Conservation (phyloP, 2,329 filamentous ascomycete genomes). For the Cryphonectria japonica region DNA sequence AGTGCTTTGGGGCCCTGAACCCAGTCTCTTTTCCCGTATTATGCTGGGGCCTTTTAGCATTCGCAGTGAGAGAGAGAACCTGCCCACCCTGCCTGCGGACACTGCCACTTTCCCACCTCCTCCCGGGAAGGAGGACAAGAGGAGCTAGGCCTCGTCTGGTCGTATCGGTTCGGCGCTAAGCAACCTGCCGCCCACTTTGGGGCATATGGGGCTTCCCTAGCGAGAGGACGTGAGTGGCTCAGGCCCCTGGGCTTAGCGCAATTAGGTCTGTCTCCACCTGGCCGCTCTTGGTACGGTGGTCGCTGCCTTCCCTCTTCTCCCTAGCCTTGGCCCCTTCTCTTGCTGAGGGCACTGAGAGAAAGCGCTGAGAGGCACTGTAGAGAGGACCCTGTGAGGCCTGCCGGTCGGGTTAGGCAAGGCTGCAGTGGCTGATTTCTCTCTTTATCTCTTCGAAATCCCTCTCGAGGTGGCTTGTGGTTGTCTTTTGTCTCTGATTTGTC, state of each 20-base stretch:
- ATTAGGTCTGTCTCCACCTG: neutral
- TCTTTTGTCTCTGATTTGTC: neutral
- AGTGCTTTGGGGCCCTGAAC: neutral
- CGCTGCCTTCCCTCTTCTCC: neutral
- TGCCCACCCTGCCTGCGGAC: neutral
- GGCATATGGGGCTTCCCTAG: neutral
- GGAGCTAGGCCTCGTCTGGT: conserved; percentile 4
- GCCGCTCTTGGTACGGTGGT: neutral
- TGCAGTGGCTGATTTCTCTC: neutral
- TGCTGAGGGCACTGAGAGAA: neutral
- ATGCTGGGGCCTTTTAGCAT: neutral
- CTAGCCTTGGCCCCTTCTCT: neutral
- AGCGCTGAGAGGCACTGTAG: neutral
- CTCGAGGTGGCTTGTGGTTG: neutral
- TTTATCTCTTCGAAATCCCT: neutral
- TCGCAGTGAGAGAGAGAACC: neutral
- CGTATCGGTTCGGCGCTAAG: neutral
- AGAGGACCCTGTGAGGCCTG: neutral
- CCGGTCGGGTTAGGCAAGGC: neutral
- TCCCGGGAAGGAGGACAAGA: neutral
- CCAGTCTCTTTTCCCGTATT: neutral
- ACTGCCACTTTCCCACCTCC: neutral
- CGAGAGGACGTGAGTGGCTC: neutral
- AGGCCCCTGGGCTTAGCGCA: neutral
- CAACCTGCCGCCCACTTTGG: neutral